Evolutionary conservation across 306 rosid species (phyloP).

Genomic region (Luffa acutangula): DNA sequence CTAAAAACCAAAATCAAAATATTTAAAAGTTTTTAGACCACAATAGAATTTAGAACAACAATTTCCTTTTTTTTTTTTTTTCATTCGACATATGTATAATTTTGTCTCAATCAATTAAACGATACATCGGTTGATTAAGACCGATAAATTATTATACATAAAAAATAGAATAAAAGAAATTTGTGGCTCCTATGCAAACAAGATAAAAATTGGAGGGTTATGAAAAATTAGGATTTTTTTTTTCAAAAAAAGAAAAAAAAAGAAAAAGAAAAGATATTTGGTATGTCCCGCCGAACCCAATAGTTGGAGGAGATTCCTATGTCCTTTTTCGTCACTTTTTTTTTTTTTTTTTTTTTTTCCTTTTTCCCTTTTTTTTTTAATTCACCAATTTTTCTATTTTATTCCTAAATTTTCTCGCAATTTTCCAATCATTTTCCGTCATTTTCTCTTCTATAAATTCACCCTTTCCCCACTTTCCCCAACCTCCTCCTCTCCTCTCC

Average conservation of each 20-base stretch:
- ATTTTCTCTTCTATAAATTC: conserved; percentile 36
- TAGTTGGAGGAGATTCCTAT: conserved; percentile 35
- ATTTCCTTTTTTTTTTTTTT: too few species aligned
- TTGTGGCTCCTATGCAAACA: background rate
- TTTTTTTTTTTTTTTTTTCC: background rate
- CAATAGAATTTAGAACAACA: too few species aligned
- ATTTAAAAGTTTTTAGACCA: too few species aligned
- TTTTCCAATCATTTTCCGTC: background rate
- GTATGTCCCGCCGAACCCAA: background rate
- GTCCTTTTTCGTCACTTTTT: background rate
- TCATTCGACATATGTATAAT: too few species aligned
- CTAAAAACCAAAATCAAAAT: background rate
- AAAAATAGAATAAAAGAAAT: background rate
- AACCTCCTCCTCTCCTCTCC: conserved; percentile 23
- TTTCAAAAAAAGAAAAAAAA: background rate
- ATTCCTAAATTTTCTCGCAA: background rate
- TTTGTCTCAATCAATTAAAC: too few species aligned
- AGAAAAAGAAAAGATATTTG: background rate
- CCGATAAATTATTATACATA: too few species aligned
- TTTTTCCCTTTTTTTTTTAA: background rate
- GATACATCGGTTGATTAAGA: too few species aligned
- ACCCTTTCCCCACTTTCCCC: background rate
- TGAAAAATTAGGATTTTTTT: background rate
- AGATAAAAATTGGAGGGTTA: background rate
- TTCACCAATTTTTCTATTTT: background rate